A percentile compares a stretch with the other conserved stretches of the same genome.
phyloP scores from a whole-genome alignment of 495 filamentous ascomycete species.

The Delitschia confertaspora region DNA sequence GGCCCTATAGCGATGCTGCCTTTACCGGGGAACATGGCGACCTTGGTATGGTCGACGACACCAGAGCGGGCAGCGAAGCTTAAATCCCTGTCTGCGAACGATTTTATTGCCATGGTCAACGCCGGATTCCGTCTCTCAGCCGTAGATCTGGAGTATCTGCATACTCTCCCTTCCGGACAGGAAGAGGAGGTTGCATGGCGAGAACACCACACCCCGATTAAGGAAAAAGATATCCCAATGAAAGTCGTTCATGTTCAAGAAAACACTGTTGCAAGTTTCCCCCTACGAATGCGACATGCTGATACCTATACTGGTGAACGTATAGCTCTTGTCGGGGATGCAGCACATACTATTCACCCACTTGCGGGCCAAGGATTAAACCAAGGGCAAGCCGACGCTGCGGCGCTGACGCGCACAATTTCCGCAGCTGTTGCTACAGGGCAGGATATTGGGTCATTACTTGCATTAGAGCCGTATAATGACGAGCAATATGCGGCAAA shows the following conservation, averaged over 20 bases:
- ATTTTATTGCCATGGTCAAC: slow-evolving; percentile 84
- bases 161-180: slow-evolving; percentile 51
- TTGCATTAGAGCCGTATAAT: slow-evolving; percentile 71
- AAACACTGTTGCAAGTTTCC: slow-evolving; percentile 80
- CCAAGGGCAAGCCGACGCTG: slow-evolving; percentile 80
- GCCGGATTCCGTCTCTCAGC: slow-evolving; percentile 78
- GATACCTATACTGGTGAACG: slow-evolving; percentile 84
- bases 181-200: slow-evolving; percentile 76
- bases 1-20: slow-evolving; percentile 88
- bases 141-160: slow-evolving; percentile 73
- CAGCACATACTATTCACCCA: slow-evolving; percentile 89
- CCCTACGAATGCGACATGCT: slow-evolving; percentile 81
- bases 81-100: slow-evolving; percentile 58
- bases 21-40: slow-evolving; percentile 71
- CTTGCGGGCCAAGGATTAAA: slow-evolving; percentile 93
- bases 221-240: slow-evolving; percentile 44
- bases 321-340: slow-evolving; percentile 83
- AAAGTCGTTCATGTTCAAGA: slow-evolving; percentile 60
- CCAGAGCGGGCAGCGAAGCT: slow-evolving; percentile 67
- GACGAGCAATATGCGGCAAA: slow-evolving; percentile 72
- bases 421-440: slow-evolving; percentile 71
- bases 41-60: slow-evolving; percentile 89
- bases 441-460: slow-evolving; percentile 59
- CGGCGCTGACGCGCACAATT: slow-evolving; percentile 62
- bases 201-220: slow-evolving; percentile 53